phyloP scores from a whole-genome alignment of 805 yeast genomes.

The Blastobotrys terrestris region DNA sequence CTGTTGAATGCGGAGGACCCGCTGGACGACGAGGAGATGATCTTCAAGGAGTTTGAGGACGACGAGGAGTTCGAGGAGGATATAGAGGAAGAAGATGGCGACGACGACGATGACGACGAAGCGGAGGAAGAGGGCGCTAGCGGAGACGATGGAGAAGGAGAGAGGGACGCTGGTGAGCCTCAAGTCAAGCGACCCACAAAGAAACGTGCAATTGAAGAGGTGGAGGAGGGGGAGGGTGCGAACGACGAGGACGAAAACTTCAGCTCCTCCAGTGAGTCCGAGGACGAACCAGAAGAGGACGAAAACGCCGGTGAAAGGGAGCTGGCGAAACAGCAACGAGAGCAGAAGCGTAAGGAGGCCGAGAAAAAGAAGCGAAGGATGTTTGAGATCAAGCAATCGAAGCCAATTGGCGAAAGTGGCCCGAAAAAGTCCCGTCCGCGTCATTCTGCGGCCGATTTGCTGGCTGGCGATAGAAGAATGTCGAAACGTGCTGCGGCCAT shows the following conservation, averaged over 20 bases:
- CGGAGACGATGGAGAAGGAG: constrained; percentile 17
- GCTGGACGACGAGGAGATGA: constrained; percentile 58
- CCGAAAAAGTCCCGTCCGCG: constrained; percentile 31
- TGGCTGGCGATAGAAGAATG: constrained; percentile 53
- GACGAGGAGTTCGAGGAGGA: constrained; percentile 37
- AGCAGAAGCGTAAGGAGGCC: constrained; percentile 24
- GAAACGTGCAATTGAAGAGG: constrained; percentile 13
- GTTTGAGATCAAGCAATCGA: constrained; percentile 31
- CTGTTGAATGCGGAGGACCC: constrained; percentile 69
- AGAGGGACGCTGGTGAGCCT: constrained; percentile 2
- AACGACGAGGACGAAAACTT: constrained; percentile 41
- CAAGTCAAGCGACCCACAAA: constrained; percentile 2
- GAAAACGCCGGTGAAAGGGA: constrained; percentile 69
- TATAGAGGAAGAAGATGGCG: constrained; percentile 28
- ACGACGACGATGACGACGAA: constrained; percentile 27
- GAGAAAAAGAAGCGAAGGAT: constrained; percentile 28
- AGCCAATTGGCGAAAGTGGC: constrained; percentile 17
- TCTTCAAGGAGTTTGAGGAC: constrained; percentile 36
- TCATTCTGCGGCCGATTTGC: constrained; percentile 37
- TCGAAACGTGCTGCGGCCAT: constrained; percentile 75
- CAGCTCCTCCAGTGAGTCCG: constrained; percentile 41
- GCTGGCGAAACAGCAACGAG: constrained; percentile 39
- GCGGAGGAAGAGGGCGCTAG: constrained; percentile 21
- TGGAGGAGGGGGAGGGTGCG: neutral
- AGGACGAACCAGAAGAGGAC: constrained; percentile 45